Conservation (phyloP, 352 stramenopile species). For the Phytophthora cryptogea region DNA sequence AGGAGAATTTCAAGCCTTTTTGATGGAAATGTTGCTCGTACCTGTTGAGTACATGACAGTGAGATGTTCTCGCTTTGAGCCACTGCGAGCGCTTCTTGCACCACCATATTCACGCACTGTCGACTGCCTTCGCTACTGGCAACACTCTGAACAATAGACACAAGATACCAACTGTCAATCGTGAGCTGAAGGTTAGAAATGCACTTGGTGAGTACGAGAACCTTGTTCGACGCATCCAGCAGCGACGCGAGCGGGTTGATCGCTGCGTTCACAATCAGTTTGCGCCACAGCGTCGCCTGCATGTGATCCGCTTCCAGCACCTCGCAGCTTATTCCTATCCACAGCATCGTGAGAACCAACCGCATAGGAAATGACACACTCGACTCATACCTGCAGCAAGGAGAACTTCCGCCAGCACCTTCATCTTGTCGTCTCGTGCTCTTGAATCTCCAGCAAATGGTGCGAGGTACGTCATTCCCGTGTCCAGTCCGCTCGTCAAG, state of each 20-base stretch:
- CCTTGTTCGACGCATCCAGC: conserved; percentile 58
- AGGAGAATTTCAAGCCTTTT: neutral
- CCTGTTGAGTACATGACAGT: conserved; percentile 40
- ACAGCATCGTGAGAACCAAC: neutral
- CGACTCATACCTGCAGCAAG: conserved; percentile 41
- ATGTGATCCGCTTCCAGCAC: conserved; percentile 47
- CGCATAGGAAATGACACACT: neutral
- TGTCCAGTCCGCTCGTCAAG: conserved; percentile 49
- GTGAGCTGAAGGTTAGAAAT: neutral
- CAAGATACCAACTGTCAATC: neutral
- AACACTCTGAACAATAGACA: conserved; percentile 36
- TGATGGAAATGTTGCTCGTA: neutral
- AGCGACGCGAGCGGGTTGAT: conserved; percentile 80
- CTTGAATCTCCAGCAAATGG: conserved; percentile 27
- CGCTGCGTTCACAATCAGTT: conserved; percentile 80
- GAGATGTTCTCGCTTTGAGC: conserved; percentile 49
- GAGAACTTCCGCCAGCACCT: conserved; percentile 40
- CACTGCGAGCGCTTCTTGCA: conserved; percentile 60
- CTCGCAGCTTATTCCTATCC: conserved; percentile 49
- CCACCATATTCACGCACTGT: conserved; percentile 50
- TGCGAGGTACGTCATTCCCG: conserved; percentile 56
- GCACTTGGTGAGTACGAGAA: conserved; percentile 2
- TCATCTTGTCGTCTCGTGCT: conserved; percentile 20
- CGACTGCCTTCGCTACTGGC: conserved; percentile 48
- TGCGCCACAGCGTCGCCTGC: conserved; percentile 73